Percentiles rank a stretch among this genome's conserved stretches.
Conservation (phyloP, 169 alveolate species). For the Neospora caninum region DNA sequence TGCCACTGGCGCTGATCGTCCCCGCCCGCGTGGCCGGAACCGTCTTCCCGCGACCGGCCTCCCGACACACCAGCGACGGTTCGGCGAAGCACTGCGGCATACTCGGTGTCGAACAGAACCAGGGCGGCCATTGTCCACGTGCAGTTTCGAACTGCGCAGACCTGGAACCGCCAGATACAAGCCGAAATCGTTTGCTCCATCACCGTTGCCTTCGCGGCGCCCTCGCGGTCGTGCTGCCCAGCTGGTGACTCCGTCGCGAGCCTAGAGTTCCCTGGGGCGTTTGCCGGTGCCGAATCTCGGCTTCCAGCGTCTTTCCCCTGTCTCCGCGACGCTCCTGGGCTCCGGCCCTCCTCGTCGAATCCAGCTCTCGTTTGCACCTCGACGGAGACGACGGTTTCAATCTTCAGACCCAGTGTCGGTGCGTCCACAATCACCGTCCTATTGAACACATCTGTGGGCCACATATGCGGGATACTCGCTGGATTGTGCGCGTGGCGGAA, state of each 20-base stretch:
- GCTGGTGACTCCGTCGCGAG: too few relatives aligned
- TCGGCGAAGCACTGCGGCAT: slow-evolving; percentile 8
- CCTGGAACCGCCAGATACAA: slow-evolving; percentile 58
- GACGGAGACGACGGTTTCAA: slow-evolving; percentile 18
- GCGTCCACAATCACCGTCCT: slow-evolving; percentile 6
- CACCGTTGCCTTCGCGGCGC: not conserved
- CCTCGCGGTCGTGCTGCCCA: not conserved
- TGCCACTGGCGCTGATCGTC: too few relatives aligned
- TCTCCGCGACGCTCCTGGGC: not conserved
- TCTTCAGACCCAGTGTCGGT: not conserved
- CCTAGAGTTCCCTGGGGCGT: not conserved
- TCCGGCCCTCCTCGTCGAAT: not conserved
- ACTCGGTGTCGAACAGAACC: slow-evolving; percentile 49
- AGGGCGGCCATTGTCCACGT: slow-evolving; percentile 64
- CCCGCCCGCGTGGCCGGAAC: too few relatives aligned
- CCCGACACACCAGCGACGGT: not conserved
- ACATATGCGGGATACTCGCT: not conserved
- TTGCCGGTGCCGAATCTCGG: not conserved
- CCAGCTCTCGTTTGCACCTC: not conserved
- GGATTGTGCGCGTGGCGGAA: not conserved
- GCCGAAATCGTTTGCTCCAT: slow-evolving; percentile 45
- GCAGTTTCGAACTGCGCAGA: slow-evolving; percentile 43
- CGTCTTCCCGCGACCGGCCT: too few relatives aligned
- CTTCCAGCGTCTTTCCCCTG: not conserved
- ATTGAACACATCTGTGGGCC: not conserved